Base-by-base conservation (phyloP, 1,284 basidiomycete genomes). In the Puccinia horiana region DNA sequence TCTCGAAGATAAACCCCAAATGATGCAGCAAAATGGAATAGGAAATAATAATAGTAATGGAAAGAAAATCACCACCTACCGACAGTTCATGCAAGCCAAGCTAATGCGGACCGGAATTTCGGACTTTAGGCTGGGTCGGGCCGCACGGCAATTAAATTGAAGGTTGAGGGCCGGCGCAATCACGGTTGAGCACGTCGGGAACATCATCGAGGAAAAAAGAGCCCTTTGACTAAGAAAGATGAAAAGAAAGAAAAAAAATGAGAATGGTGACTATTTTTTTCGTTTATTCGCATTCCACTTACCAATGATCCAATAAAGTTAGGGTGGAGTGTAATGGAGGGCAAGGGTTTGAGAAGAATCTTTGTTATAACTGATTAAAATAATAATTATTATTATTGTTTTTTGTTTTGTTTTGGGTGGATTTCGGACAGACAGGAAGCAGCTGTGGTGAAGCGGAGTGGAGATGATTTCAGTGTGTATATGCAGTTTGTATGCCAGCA, bases 51-150 rank as follows among this genome's bases (percentile, higher is more conserved):
- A 52, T 20, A 23, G 6, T 47, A 1, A 32, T 16, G 18, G 14
- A 37, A 47, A 37, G 63, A 42, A 70, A 42, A 23, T 12, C 4
- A 5, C 18, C 49, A 37, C 72, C 52, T 58, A 74, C 72, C 72
- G 72, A 74, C 72, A 74, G 40, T 47, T 74, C 72, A 74, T 56
- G 72, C 72, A 74, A 56, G 72, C 72, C 56, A 74, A 58, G 72
- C 72, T 74, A n/a, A 74, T 74, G 16, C 72, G 49, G 37, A 29
- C 72, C 8, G 72, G 56, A n/a, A n/a, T 54, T 37, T 74, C 72
- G 37, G 35, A 40, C 56, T 74, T 74, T 54, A 58, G 12, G 37
- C 16, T 52, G 40, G 49, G 72, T 56, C 56, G 35, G 56, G 40
- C 49, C 35, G 35, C 40, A n/a, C 23, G 72, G 56, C 40, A 56